phyloP scores from a whole-genome alignment of 495 filamentous ascomycete genomes.

The Usnea hakonensis region DNA sequence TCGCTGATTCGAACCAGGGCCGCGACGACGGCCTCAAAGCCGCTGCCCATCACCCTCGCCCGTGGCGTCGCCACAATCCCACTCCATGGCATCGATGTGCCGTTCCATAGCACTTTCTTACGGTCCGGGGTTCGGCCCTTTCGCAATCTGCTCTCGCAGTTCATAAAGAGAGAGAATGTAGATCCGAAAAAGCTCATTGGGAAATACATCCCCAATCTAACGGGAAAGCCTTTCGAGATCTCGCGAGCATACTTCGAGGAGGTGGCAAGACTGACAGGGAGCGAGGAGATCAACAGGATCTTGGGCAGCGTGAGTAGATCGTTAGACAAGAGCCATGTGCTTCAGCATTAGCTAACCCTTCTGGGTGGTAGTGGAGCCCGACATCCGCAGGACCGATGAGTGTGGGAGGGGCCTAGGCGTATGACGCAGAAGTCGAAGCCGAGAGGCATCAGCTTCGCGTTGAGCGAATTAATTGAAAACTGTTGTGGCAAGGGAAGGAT shows the following conservation, averaged over 20 bases:
- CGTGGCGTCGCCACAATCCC: slow-evolving; percentile 33
- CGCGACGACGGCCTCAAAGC: slow-evolving; percentile 4
- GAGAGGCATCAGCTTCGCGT: too few relatives aligned
- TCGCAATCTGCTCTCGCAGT: slow-evolving; percentile 26
- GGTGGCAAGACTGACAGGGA: neutral
- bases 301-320: too few relatives aligned
- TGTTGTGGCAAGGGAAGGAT: too few relatives aligned
- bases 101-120: slow-evolving; percentile 36
- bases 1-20: neutral
- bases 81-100: slow-evolving; percentile 37
- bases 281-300: neutral
- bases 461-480: too few relatives aligned
- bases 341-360: too few relatives aligned
- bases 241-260: neutral
- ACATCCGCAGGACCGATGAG: too few relatives aligned
- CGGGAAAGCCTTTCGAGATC: slow-evolving; percentile 2
- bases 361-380: too few relatives aligned
- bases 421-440: too few relatives aligned
- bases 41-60: slow-evolving; percentile 24
- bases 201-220: slow-evolving; percentile 35
- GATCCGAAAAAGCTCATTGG: slow-evolving; percentile 29
- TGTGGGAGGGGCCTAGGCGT: too few relatives aligned
- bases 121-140: slow-evolving; percentile 28
- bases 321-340: too few relatives aligned
- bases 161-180: slow-evolving; percentile 19